A percentile compares a stretch with the other conserved stretches of the same genome.
phyloP scores from a whole-genome alignment of 129 eudicot species.

The Tagetes erecta region DNA sequence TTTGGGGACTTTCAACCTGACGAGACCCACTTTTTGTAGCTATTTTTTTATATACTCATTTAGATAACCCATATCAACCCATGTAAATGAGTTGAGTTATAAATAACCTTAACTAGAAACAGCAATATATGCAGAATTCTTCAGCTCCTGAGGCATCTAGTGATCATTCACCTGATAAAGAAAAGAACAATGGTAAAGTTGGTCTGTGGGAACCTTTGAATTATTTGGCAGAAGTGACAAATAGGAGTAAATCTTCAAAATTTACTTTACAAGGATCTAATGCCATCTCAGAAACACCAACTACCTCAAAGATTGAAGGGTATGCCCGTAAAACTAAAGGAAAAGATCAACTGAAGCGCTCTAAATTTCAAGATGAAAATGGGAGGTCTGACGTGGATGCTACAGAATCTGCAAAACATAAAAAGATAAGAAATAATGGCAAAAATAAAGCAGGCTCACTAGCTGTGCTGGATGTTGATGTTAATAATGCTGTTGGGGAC shows the following conservation, averaged over 20 bases:
- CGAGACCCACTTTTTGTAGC: neutral
- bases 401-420: slow-evolving; percentile 60
- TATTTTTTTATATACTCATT: neutral
- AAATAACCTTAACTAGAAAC: slow-evolving; percentile 16
- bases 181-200: slow-evolving; percentile 50
- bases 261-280: slow-evolving; percentile 52
- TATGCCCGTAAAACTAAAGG: slow-evolving; percentile 44
- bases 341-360: slow-evolving; percentile 43
- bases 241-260: slow-evolving; percentile 65
- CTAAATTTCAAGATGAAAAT: slow-evolving; percentile 60
- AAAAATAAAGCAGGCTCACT: slow-evolving; percentile 57
- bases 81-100: slow-evolving; percentile 3
- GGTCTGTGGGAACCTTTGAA: slow-evolving; percentile 76
- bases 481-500: slow-evolving; percentile 40
- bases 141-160: slow-evolving; percentile 52
- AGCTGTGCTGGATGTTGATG: slow-evolving; percentile 52
- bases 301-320: slow-evolving; percentile 43
- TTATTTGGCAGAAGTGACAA: slow-evolving; percentile 82
- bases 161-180: slow-evolving; percentile 46
- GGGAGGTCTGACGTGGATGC: slow-evolving; percentile 42
- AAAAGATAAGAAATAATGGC: slow-evolving; percentile 47
- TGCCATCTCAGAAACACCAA: slow-evolving; percentile 45
- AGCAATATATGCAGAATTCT: slow-evolving; percentile 53
- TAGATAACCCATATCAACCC: neutral
- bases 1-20: neutral